Evolutionary conservation across 495 filamentous ascomycete species (phyloP), one percentile per base, ranked within the genome.

Genomic region (Aspergillus indologenus): DNA sequence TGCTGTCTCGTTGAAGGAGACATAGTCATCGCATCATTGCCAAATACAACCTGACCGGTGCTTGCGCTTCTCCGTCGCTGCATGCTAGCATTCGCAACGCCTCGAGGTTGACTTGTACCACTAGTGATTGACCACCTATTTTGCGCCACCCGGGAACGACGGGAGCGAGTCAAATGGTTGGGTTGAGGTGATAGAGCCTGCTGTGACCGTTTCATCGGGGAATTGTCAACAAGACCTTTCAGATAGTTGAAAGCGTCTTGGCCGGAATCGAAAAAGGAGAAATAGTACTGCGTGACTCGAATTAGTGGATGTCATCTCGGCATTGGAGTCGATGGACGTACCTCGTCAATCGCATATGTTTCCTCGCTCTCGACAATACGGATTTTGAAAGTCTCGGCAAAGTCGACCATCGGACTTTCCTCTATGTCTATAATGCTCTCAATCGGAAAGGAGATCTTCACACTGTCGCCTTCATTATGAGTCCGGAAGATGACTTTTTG

Each of bases 401-500:
- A 90, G 53, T 96, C 92, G 43, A 94, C 82, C 75, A 97, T 90
- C 31, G 92, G 87, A 54, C 87, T 93, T 62, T 96, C 89, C 70
- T 98, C 95, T 52, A 98, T 83, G 63, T 96, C 93, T 56, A 98
- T 88, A 17, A 98, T 81, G 64, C 93, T 96, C 47, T 87, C 83
- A 19, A 95, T 87, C 7, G 93, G 92, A 18, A 98, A 79, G 2
- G 88, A 93, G 19, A 98, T 92, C 75, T 98, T 98, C 68, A 98
- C 90, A 66, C 92, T 96, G 65, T 97, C 92, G 8, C 94, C 92
- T 52, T 96, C 95, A 65, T 98, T 98, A 71, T 93, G 91, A 0
- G 92, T 92, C 52, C 92, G 83, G 65, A 98, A 98, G 45, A 98
- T 97, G 57, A 96, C 91, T 55, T 93, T 89, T 62, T 96, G 94